Base-by-base conservation (phyloP, 1,284 basidiomycete genomes). In the Pseudozyma thailandica region DNA sequence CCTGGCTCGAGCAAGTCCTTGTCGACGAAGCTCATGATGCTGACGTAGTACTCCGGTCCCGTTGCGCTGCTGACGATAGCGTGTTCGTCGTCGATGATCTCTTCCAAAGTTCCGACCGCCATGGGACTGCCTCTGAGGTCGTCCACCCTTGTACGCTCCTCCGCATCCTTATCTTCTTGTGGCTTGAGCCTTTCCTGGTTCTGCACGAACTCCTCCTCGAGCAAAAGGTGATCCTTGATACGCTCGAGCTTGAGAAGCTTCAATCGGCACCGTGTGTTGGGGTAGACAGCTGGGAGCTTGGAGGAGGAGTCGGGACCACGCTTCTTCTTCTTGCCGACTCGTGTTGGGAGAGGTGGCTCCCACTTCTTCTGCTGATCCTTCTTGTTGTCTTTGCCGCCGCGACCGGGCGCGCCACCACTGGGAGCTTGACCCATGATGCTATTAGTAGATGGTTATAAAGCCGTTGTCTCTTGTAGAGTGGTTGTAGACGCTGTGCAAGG, bases 51-150 rank as follows among this genome's bases (percentile, higher is more conserved):
- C 84, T 98, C 96, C 28, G 95, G 94, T 2, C 96, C 95, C 37
- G 92, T 93, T 18, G 93, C 89, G 10, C 92, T 92, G 83, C 92
- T 94, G 79, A 99, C 91, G 83, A 99, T 98, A 20, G 96, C 95
- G 83, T 98, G 96, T 87, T 99, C 96, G 85, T 99, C 96, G 86
- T 98, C 96, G 81, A 99, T 96, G 78, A 99, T 98, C 85, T 99
- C 96, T 85, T 98, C 96, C 77, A 99, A 87, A 0, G 94, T 93
- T 33, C 96, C 96, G 51, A 99, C 93, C 13, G 90, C 91, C 93
- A 99, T 97, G 6, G 96, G 96, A 50, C 89, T 91, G 20, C 96
- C 96, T 47, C 96, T 89, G 49, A 99, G 85, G 83, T 96, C 93
- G 83, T 99, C 96, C 35, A 99, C 93, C 72, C 90, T 91, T 27